Base-by-base conservation (phyloP, 2,329 filamentous ascomycete genomes). In the Colletotrichum sansevieriae region DNA sequence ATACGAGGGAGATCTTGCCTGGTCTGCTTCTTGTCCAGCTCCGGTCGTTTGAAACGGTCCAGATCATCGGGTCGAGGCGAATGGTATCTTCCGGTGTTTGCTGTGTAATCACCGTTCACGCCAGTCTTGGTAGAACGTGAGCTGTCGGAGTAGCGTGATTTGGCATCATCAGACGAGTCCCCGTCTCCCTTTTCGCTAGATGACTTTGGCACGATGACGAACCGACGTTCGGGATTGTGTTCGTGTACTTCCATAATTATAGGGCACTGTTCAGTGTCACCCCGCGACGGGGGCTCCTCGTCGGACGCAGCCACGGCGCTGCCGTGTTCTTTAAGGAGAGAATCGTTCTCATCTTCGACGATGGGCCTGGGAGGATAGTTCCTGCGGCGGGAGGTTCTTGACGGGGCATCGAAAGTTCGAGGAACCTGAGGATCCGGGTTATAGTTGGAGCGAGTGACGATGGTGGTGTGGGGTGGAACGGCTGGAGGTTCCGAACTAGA, bases 261-360 rank as follows among this genome's bases (percentile, higher is more conserved):
- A 12, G 89, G 89, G 29, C 89, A 80, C 74, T 95, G 92, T 60
- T 94, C 90, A 66, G 91, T 78, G 6, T 87, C 85, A 44, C 92
- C 92, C 65, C 87, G 87, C 65, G 85, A 85, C 57, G 84, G 83
- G 33, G 87, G 84, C 66, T 90, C 88, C 72, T 91, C 90, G 65
- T 81, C 83, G 62, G 68, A 43, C 18, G 71, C 74, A 49, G 72
- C 76, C 58, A 72, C 72, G 43, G 54, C 44, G 49, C 77, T 74
- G 29, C 83, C 82, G 73, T 87, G 79, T 75, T 94, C 92, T 75
- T 84, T 88, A 6, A 85, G 86, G 43, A 93, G 78, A 8, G 91
- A 87, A 13, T 82, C 84, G 15, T 76, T 80, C 76, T 93, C 92
- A 75, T 94, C 91, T 76, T 95, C 92, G 55, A 91, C 90, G 41